Evolutionary conservation across 805 yeast species (phyloP).

Genomic region (Pichia gijzeniarum): DNA sequence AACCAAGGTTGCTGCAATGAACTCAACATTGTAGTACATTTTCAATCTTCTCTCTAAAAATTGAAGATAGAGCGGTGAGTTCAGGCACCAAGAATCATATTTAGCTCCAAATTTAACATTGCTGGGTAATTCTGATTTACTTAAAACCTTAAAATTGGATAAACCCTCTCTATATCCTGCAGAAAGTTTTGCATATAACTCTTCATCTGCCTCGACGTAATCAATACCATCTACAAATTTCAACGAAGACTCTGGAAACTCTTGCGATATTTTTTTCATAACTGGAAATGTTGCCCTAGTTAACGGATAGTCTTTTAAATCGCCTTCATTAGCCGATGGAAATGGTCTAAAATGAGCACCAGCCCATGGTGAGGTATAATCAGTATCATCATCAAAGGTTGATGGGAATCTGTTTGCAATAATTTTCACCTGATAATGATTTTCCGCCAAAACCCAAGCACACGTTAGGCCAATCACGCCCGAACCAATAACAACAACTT

Average conservation of each 20-base stretch:
- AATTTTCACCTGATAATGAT: constrained; percentile 34
- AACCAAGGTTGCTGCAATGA: constrained; percentile 27
- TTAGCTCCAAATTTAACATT: constrained; percentile 43
- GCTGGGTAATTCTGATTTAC: constrained; percentile 28
- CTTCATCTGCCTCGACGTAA: constrained; percentile 37
- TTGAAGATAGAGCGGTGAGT: constrained; percentile 45
- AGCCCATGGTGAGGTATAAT: constrained; percentile 62
- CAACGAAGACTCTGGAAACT: constrained; percentile 48
- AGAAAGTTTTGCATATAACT: constrained; percentile 28
- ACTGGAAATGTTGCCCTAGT: constrained; percentile 43
- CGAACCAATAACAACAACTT: constrained; percentile 13
- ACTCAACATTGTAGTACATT: constrained; percentile 24
- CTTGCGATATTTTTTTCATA: constrained; percentile 36
- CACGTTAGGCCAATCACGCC: constrained; percentile 45
- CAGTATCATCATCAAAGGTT: constrained; percentile 36
- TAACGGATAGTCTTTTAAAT: constrained; percentile 39
- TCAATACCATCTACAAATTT: constrained; percentile 53
- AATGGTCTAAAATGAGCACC: constrained; percentile 76
- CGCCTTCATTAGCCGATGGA: constrained; percentile 39
- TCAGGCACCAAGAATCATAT: constrained; percentile 56
- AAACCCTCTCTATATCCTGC: constrained; percentile 39
- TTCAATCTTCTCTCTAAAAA: constrained; percentile 19
- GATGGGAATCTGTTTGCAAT: constrained; percentile 40
- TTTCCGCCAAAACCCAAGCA: constrained; percentile 32
- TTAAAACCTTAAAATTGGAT: constrained; percentile 31